Conservation (phyloP, 148 eudicot species). For the Vaccinium darrowii region DNA sequence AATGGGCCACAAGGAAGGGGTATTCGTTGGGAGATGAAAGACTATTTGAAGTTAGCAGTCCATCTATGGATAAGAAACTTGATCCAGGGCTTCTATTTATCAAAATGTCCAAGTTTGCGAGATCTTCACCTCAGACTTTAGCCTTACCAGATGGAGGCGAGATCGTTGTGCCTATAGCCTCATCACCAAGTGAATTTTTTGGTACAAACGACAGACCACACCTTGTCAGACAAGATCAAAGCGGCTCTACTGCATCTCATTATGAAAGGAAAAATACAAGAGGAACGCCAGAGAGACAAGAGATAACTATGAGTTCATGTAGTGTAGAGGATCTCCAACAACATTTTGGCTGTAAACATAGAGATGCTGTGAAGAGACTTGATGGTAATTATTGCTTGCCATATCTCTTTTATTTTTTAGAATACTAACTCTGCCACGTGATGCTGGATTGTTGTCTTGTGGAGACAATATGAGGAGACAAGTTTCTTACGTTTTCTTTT, state of each 20-base stretch:
- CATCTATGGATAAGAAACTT: background rate
- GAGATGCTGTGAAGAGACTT: background rate
- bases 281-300: background rate
- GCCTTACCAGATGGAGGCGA: background rate
- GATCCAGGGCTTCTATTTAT: too few relatives aligned
- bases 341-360: background rate
- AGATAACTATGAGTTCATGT: background rate
- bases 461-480: background rate
- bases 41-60: background rate
- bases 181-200: background rate
- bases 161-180: background rate
- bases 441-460: background rate
- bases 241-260: background rate
- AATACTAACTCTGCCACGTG: background rate
- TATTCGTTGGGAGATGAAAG: conserved; percentile 12
- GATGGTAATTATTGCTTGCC: background rate
- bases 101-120: background rate
- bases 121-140: background rate
- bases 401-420: background rate
- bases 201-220: conserved; percentile 20
- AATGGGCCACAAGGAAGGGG: conserved; percentile 53
- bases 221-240: conserved; percentile 5
- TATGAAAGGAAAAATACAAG: background rate
- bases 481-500: background rate
- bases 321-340: background rate